Percentiles rank a stretch among this genome's conserved stretches.
Conservation (phyloP, 2,329 filamentous ascomycete genomes). For the Paracamarosporium sp. region DNA sequence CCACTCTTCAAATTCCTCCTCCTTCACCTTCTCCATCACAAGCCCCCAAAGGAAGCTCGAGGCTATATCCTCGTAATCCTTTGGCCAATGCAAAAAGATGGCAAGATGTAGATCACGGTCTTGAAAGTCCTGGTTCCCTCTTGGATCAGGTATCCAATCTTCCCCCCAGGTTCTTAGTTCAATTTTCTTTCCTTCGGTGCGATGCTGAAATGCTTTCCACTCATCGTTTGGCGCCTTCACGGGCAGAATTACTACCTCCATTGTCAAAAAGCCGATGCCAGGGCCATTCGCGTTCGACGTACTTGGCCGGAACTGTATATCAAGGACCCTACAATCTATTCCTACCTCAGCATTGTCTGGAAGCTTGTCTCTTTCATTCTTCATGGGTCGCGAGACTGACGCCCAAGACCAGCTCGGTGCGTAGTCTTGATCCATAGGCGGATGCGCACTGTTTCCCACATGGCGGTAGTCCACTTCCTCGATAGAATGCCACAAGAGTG, state of each 20-base stretch:
- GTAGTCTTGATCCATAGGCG: background rate
- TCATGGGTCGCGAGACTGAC: background rate
- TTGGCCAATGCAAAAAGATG: background rate
- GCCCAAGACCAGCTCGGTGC: conserved; percentile 1
- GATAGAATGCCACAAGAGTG: background rate
- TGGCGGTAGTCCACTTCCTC: background rate
- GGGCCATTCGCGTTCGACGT: background rate
- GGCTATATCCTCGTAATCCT: background rate
- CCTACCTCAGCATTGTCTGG: too few relatives aligned
- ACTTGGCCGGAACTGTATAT: background rate
- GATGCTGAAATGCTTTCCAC: background rate
- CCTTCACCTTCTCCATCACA: background rate
- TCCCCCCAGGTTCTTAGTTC: background rate
- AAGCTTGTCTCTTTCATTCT: too few relatives aligned
- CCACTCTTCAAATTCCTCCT: background rate
- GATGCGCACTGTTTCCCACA: too few relatives aligned
- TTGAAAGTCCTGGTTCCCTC: background rate
- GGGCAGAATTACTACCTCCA: background rate
- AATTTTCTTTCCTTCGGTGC: background rate
- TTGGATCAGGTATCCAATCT: background rate
- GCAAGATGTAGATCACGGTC: background rate
- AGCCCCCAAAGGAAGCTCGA: background rate
- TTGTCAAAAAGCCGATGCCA: background rate
- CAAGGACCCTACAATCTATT: background rate
- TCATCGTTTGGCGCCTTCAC: background rate